Evolutionary conservation across 2,329 filamentous ascomycete species (phyloP).

Genomic region (Sclerotinia spermophila): DNA sequence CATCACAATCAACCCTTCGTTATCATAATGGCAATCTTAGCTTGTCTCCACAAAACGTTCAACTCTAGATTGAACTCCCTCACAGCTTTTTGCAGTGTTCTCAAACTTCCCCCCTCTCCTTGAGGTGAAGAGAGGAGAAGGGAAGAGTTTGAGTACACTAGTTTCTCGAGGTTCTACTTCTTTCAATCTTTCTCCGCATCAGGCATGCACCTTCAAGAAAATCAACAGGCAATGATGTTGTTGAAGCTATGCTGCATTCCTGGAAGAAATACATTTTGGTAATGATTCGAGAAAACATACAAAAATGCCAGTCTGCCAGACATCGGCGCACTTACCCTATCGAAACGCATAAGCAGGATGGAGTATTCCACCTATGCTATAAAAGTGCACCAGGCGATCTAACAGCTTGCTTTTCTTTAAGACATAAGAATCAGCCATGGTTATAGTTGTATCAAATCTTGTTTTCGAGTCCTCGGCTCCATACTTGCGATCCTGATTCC

Average conservation of each 20-base stretch:
- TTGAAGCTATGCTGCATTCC: background rate
- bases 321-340: background rate
- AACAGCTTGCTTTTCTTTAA: background rate
- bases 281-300: background rate
- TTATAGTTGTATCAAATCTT: too few species aligned
- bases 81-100: background rate
- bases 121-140: background rate
- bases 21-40: background rate
- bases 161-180: background rate
- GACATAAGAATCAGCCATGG: background rate
- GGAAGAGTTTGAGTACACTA: background rate
- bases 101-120: background rate
- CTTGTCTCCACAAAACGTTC: background rate
- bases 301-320: background rate
- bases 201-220: background rate
- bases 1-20: background rate
- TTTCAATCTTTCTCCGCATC: background rate
- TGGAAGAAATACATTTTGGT: too few species aligned
- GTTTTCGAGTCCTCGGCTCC: too few species aligned
- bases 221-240: background rate
- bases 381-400: background rate
- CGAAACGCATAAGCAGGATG: background rate
- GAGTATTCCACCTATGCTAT: background rate
- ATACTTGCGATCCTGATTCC: too few species aligned
- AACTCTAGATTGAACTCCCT: background rate